Base-by-base conservation (phyloP, 306 rosid genomes). In the Cucurbita ficifolia region DNA sequence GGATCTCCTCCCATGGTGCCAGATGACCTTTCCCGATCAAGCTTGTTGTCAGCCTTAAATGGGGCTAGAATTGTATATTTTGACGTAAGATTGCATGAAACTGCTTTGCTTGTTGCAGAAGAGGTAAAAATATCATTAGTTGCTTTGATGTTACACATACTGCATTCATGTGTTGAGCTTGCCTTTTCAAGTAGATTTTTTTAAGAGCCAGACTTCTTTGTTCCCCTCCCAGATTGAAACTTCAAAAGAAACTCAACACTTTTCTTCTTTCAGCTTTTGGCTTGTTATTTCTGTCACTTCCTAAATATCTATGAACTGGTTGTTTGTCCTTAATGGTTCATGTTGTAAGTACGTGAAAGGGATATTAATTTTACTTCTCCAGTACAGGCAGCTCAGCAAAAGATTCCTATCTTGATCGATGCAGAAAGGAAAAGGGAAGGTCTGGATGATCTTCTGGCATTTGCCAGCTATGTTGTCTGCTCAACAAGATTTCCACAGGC, bases 1-100 rank as follows among this genome's bases (percentile, higher is more conserved):
- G 98, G 92, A 78, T 86, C 89, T 76, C 97, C 97, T 86, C 87
- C 89, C 46, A 53, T 90, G 92, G 76, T 73, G 82, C 87, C 91
- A 21, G 85, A 82, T 60, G 96, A 94, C 77, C 79, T 90, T 74
- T 79, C 95, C 13, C 83, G 7, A 62, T 75, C 88, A 42, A 86
- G 78, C 76, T 50, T 94, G 54, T 78, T 76, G 52, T 91, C 95
- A 76, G 87, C 94, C 18, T 74, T 91, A 77, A 82, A 86, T 82
- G 96, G 86, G 61, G 91, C 99, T 62, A 85, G 85, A 86, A 79
- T 94, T 74, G 86, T 82, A 55, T 94, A 86, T 82, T 82, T 78
- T 36, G 97, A 94, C 78, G 91, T 87, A 51, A 81, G 88, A 62
- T 74, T 83, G 70, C 82, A 76, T 4, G 89, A 94, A 83, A 84